Evolutionary conservation across 805 yeast genomes (phyloP).

Genomic region (Metschnikowia matae): DNA sequence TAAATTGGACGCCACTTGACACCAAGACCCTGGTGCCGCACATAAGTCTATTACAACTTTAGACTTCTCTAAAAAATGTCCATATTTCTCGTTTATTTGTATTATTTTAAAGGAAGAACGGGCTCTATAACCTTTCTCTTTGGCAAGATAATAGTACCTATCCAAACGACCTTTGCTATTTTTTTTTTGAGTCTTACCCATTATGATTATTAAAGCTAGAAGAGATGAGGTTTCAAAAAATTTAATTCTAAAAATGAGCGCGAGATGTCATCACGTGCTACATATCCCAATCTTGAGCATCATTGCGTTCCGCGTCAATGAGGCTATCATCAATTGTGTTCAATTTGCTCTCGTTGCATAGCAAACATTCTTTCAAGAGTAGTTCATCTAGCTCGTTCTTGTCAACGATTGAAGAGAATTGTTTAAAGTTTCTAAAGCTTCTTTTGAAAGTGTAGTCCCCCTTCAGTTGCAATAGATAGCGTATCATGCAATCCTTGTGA

Average conservation of each 20-base stretch:
- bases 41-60: slow-evolving; percentile 96
- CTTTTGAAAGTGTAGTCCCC: slow-evolving; percentile 63
- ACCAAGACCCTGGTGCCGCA: slow-evolving; percentile 99
- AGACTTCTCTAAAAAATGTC: slow-evolving; percentile 89
- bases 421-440: slow-evolving; percentile 53
- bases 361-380: slow-evolving; percentile 60
- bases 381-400: slow-evolving; percentile 54
- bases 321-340: slow-evolving; percentile 65
- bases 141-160: slow-evolving; percentile 92
- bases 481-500: slow-evolving; percentile 83
- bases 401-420: slow-evolving; percentile 36
- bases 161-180: slow-evolving; percentile 98
- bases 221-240: slow-evolving; percentile 10
- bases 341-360: slow-evolving; percentile 74
- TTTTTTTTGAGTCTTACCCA: slow-evolving; percentile 94
- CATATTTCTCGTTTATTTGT: slow-evolving; percentile 94
- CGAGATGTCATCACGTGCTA: slow-evolving; percentile 14
- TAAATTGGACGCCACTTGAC: slow-evolving; percentile 93
- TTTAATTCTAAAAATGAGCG: slow-evolving; percentile 4
- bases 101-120: slow-evolving; percentile 95
- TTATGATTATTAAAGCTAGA: slow-evolving; percentile 20
- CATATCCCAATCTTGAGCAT: slow-evolving; percentile 17
- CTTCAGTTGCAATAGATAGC: slow-evolving; percentile 53
- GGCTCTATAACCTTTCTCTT: slow-evolving; percentile 97
- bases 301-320: slow-evolving; percentile 31